A percentile compares a stretch with the other conserved stretches of the same genome.
These are phyloP conservation scores for Sequoia sempervirens DNA, from an alignment of 75 land plant species.

Conservation along the genomic window DNA sequence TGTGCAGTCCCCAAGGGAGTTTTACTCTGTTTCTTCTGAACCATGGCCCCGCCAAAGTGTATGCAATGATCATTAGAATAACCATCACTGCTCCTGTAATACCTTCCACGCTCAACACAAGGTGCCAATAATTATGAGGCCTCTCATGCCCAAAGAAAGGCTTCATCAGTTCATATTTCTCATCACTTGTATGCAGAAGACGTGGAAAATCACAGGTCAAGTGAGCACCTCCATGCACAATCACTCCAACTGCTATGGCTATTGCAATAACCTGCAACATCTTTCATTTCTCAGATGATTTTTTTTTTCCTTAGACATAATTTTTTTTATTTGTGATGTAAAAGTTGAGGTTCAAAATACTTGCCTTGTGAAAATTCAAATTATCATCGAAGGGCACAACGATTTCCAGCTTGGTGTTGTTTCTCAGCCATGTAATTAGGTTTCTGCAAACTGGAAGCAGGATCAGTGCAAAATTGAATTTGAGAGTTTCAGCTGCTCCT, in stretches of 20 bases:
- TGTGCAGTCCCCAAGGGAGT: conserved; percentile 27
- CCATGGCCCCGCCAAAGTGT: conserved; percentile 16
- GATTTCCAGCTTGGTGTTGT: conserved; percentile 8
- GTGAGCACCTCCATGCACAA: conserved; percentile 18
- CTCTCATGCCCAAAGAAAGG: conserved; percentile 8
- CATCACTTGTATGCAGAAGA: conserved; percentile 5
- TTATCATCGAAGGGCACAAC: conserved; percentile 21
- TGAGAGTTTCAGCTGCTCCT: conserved; percentile 24
- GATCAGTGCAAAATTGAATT: conserved; percentile 20
- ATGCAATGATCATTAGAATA: conserved; percentile 22
- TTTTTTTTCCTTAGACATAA: background rate
- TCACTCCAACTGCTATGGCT: conserved; percentile 19
- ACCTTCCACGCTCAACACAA: conserved; percentile 12
- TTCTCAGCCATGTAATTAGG: conserved; percentile 23
- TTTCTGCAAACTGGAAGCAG: background rate
- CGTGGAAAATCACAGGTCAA: conserved; percentile 25
- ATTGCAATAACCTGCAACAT: conserved; percentile 15
- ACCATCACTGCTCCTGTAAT: conserved; percentile 26
- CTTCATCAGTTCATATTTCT: conserved; percentile 7
- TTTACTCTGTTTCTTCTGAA: conserved; percentile 18
- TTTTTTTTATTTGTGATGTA: background rate
- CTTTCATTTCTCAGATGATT: background rate
- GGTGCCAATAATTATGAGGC: conserved; percentile 17
- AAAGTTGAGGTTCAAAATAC: background rate
- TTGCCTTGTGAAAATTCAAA: conserved; percentile 20